Evolutionary conservation across 1,284 basidiomycete species (phyloP).

Genomic region (Naganishia liquefaciens): DNA sequence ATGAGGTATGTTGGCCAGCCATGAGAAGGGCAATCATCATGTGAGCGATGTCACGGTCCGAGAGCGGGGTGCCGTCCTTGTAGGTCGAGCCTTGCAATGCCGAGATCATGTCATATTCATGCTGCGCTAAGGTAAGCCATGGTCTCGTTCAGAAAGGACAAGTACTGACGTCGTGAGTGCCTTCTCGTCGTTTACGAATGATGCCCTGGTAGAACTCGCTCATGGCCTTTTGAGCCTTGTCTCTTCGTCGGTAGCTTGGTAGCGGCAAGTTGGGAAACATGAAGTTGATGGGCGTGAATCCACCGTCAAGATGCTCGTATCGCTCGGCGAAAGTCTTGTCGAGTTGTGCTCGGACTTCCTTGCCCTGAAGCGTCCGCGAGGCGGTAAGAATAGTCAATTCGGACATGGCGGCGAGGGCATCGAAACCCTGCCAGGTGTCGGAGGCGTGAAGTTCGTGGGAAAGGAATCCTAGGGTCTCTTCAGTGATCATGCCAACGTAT

Average conservation of each 20-base stretch:
- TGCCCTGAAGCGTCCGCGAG: conserved; percentile 86
- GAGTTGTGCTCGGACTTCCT: conserved; percentile 76
- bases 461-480: conserved; percentile 76
- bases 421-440: conserved; percentile 58
- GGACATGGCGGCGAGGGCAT: conserved; percentile 74
- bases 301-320: conserved; percentile 89
- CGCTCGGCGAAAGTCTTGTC: conserved; percentile 83
- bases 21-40: conserved; percentile 94
- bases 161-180: conserved; percentile 55
- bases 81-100: conserved; percentile 84
- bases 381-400: conserved; percentile 96
- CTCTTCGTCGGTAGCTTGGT: conserved; percentile 81
- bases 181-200: conserved; percentile 71
- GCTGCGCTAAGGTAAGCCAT: conserved; percentile 48
- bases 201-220: conserved; percentile 90
- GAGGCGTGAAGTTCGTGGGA: conserved; percentile 50
- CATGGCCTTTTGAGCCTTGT: conserved; percentile 90
- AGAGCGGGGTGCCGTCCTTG: conserved; percentile 75
- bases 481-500: conserved; percentile 87
- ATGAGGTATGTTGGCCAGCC: conserved; percentile 98
- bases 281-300: conserved; percentile 90
- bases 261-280: conserved; percentile 92
- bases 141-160: neutral
- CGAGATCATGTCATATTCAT: conserved; percentile 89
- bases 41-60: conserved; percentile 91